phyloP scores from a whole-genome alignment of 768 basidiomycete species.

The Boletales sp. region DNA sequence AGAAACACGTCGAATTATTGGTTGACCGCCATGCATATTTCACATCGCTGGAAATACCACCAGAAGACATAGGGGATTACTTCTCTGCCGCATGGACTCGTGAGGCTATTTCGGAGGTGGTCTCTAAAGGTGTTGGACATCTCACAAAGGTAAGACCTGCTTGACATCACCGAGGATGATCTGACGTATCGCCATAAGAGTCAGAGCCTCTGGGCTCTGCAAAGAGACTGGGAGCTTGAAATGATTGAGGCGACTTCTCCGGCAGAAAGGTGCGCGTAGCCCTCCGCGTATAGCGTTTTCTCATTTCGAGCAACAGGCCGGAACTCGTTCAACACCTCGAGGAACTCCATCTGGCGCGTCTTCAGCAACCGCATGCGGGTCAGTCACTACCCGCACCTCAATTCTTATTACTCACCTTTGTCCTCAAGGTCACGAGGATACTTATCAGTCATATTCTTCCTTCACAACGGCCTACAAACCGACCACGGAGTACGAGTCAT shows the following conservation, averaged over 20 bases:
- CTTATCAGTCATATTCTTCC: slow-evolving; percentile 80
- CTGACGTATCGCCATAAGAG: slow-evolving; percentile 45
- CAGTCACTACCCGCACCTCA: slow-evolving; percentile 8
- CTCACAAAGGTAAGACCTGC: slow-evolving; percentile 50
- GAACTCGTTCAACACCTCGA: slow-evolving; percentile 51
- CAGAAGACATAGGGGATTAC: slow-evolving; percentile 50
- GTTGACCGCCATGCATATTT: slow-evolving; percentile 36
- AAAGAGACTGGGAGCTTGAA: slow-evolving; percentile 73
- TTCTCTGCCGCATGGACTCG: slow-evolving; percentile 66
- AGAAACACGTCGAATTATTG: slow-evolving; percentile 64
- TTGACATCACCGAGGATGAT: slow-evolving; percentile 3
- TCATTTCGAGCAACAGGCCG: slow-evolving; percentile 30
- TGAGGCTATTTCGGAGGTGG: slow-evolving; percentile 48
- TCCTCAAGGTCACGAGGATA: slow-evolving; percentile 68
- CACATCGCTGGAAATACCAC: slow-evolving; percentile 35
- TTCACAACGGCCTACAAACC: slow-evolving; percentile 82
- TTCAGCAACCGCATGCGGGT: slow-evolving; percentile 79
- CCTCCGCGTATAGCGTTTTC: background rate
- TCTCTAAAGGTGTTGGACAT: slow-evolving; percentile 57
- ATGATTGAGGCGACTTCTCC: slow-evolving; percentile 47
- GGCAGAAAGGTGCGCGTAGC: slow-evolving; percentile 42
- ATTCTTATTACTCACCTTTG: background rate
- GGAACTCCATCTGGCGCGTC: slow-evolving; percentile 56
- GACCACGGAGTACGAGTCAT: slow-evolving; percentile 69
- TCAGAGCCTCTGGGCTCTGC: slow-evolving; percentile 64